Evolutionary conservation across 2,329 filamentous ascomycete species (phyloP).

Genomic region (Graphilbum sp.): DNA sequence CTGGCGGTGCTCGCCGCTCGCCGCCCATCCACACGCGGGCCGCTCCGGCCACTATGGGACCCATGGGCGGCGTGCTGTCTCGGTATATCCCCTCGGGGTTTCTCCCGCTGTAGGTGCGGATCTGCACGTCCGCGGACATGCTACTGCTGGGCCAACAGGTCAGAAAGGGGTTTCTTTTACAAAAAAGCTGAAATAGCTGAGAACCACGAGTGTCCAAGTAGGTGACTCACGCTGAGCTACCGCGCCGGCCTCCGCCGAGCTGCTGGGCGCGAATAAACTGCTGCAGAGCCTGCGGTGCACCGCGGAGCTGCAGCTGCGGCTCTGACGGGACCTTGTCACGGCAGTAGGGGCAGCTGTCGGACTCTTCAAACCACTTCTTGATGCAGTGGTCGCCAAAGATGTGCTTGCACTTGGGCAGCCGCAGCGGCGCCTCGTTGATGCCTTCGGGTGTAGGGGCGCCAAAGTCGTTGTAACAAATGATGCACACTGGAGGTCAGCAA

Average conservation of each 20-base stretch:
- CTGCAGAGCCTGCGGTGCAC: background rate
- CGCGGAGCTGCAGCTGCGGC: conserved; percentile 5
- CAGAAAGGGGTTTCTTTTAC: no score
- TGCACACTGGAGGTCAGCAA: conserved; percentile 27
- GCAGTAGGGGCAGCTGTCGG: conserved; percentile 48
- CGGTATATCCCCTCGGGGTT: no score
- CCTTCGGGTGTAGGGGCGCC: conserved; percentile 41
- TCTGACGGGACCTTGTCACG: conserved; percentile 43
- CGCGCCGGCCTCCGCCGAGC: background rate
- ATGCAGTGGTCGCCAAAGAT: conserved; percentile 49
- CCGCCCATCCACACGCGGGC: conserved; percentile 8
- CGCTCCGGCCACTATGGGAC: no score
- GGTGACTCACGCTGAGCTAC: background rate
- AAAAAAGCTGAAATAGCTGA: no score
- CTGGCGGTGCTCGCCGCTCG: conserved; percentile 12
- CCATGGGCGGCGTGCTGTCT: no score
- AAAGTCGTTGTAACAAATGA: conserved; percentile 50
- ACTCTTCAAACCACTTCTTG: conserved; percentile 48
- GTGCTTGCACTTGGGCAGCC: conserved; percentile 45
- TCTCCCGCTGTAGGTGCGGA: no score
- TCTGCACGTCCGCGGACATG: no score
- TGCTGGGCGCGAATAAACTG: background rate
- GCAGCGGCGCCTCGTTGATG: conserved; percentile 36
- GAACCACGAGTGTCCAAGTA: no score
- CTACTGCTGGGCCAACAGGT: no score